These are phyloP conservation scores for Gyrodon lividus DNA, from an alignment of 768 basidiomycete genomes.

Conservation along the genomic window DNA sequence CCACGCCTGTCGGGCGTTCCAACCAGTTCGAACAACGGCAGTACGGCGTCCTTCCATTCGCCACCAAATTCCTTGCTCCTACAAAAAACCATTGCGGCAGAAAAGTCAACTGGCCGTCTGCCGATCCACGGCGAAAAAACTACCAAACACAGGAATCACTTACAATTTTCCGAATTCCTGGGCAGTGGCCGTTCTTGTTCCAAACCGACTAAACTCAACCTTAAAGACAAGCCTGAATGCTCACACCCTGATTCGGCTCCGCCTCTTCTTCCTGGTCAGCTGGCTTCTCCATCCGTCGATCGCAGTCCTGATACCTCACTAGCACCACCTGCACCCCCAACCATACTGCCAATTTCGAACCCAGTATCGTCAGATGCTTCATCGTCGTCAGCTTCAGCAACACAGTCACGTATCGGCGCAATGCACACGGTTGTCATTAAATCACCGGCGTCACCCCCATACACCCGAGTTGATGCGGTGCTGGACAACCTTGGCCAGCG, in stretches of 20 bases:
- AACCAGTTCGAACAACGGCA: neutral
- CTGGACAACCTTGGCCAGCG: neutral
- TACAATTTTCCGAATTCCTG: constrained; percentile 18
- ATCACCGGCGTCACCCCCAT: neutral
- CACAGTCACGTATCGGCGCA: neutral
- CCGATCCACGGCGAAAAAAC: neutral
- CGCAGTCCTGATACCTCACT: neutral
- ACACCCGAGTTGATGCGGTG: neutral
- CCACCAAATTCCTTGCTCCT: neutral
- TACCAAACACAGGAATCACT: neutral
- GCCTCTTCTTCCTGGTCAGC: neutral
- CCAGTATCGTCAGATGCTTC: neutral
- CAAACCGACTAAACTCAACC: neutral
- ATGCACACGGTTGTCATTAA: neutral
- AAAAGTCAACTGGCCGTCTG: neutral
- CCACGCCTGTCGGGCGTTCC: constrained; percentile 4
- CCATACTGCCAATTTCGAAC: neutral
- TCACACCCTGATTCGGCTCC: neutral
- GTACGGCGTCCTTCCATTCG: neutral
- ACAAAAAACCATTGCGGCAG: neutral
- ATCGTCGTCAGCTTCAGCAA: neutral
- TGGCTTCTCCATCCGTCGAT: neutral
- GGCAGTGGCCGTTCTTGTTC: constrained; percentile 27
- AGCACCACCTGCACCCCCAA: neutral
- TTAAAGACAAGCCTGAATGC: constrained; percentile 9